phyloP scores from a whole-genome alignment of 768 basidiomycete species.

The Suillus decipiens region DNA sequence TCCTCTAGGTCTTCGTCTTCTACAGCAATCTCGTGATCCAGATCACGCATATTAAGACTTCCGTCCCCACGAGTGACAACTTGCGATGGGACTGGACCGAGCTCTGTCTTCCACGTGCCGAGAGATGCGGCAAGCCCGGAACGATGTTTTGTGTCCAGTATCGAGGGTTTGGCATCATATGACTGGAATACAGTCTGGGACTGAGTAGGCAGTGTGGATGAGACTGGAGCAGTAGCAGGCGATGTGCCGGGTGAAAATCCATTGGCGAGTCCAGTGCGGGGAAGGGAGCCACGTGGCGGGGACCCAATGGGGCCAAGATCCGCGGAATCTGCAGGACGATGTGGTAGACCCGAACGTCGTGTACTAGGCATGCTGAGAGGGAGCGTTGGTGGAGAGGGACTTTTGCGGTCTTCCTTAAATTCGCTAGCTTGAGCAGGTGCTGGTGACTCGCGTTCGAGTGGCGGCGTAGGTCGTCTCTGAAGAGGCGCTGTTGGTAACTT shows the following conservation, averaged over 20 bases:
- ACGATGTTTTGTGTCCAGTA: constrained; percentile 40
- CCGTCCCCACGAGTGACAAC: constrained; percentile 13
- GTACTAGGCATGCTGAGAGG: constrained; percentile 52
- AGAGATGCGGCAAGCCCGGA: constrained; percentile 66
- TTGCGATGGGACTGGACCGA: constrained; percentile 25
- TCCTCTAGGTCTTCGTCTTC: constrained; percentile 85
- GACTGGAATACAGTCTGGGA: constrained; percentile 58
- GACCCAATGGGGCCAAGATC: constrained; percentile 87
- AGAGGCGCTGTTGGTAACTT: constrained; percentile 49
- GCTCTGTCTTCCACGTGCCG: constrained; percentile 41
- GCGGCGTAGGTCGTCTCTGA: constrained; percentile 13
- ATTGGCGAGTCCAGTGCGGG: constrained; percentile 35
- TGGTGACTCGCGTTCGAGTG: constrained; percentile 10
- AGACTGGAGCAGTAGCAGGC: constrained; percentile 40
- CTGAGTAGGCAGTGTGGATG: constrained; percentile 37
- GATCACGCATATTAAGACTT: constrained; percentile 27
- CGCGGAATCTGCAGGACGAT: constrained; percentile 38
- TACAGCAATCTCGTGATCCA: constrained; percentile 45
- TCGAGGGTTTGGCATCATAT: constrained; percentile 70
- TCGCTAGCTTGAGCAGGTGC: constrained; percentile 18
- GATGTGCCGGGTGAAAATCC: constrained; percentile 62
- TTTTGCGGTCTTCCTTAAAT: constrained; percentile 24
- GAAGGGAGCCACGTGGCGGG: constrained; percentile 54
- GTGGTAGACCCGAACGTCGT: constrained; percentile 42
- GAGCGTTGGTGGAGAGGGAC: constrained; percentile 49